phyloP scores from a whole-genome alignment of 2,329 filamentous ascomycete genomes.

The Botrytis galanthina region DNA sequence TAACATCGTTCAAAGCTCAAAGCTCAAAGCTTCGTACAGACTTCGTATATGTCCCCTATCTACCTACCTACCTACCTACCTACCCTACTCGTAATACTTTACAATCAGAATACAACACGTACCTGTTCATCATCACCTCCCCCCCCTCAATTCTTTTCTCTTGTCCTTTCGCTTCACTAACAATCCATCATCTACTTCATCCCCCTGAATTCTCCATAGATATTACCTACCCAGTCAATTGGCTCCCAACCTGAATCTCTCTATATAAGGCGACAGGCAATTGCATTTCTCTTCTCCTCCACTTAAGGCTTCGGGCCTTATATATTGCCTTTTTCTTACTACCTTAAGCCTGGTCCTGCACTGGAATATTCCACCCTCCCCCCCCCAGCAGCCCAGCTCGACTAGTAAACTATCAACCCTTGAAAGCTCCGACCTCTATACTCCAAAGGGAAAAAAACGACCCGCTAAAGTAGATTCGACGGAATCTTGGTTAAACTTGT shows the following conservation, averaged over 20 bases:
- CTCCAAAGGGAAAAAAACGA: conserved; percentile 13
- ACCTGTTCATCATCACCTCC: background rate
- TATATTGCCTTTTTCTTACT: background rate
- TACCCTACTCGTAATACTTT: background rate
- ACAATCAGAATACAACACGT: conserved; percentile 2
- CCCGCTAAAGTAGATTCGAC: conserved; percentile 18
- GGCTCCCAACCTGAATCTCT: background rate
- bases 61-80: too few species aligned
- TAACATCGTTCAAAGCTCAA: background rate
- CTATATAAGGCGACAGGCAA: background rate
- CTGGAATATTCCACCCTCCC: background rate
- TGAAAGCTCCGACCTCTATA: conserved; percentile 15
- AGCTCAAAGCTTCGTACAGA: background rate
- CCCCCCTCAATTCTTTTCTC: background rate
- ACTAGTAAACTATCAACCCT: conserved; percentile 14
- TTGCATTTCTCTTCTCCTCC: background rate
- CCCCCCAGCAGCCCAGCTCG: background rate
- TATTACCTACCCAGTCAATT: background rate
- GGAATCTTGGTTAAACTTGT: conserved; percentile 19
- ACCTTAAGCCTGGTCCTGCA: background rate
- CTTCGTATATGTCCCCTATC: background rate
- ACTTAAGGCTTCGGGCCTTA: conserved; percentile 1
- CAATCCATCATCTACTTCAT: background rate
- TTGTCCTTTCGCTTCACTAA: background rate
- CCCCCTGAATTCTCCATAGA: background rate